Evolutionary conservation across 2,329 filamentous ascomycete species (phyloP).

Genomic region (Hymenotorrendiella dingleyae): DNA sequence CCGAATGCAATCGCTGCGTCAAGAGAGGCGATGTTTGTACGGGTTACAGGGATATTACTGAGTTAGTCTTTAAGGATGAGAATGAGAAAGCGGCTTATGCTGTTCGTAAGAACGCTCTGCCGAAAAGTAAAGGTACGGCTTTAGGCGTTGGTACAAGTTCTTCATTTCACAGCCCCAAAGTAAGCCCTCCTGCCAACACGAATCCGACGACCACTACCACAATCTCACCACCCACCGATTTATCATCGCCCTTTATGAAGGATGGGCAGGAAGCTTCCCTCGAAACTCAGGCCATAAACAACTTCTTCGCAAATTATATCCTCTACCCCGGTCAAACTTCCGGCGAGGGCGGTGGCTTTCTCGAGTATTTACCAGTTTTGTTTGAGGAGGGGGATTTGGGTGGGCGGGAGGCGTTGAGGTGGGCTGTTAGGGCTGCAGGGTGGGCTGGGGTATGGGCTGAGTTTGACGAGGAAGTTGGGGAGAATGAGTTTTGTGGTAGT

Average conservation of each 20-base stretch:
- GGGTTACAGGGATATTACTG: neutral
- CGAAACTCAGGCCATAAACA: slow-evolving; percentile 26
- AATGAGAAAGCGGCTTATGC: slow-evolving; percentile 1
- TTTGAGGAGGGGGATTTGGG: slow-evolving; percentile 35
- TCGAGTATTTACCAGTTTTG: slow-evolving; percentile 34
- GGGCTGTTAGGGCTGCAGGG: slow-evolving; percentile 35
- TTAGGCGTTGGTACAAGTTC: too few species aligned
- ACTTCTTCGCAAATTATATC: slow-evolving; percentile 36
- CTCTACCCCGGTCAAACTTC: slow-evolving; percentile 34
- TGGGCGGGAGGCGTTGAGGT: slow-evolving; percentile 34
- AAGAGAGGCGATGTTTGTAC: neutral
- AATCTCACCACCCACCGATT: too few species aligned
- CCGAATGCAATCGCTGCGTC: neutral
- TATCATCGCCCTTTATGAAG: too few species aligned
- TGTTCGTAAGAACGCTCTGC: too few species aligned
- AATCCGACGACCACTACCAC: too few species aligned
- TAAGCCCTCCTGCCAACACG: too few species aligned
- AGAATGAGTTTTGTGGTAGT: too few species aligned
- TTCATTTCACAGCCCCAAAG: too few species aligned
- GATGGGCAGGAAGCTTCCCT: too few species aligned
- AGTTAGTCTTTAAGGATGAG: neutral
- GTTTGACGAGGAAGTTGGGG: too few species aligned
- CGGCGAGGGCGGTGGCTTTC: slow-evolving; percentile 34
- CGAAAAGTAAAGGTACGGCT: too few species aligned
- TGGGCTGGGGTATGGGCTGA: too few species aligned